Percentiles rank a stretch among this genome's conserved stretches.
phyloP scores from a whole-genome alignment of 2,329 filamentous ascomycete genomes.

The Penicillium italicum region DNA sequence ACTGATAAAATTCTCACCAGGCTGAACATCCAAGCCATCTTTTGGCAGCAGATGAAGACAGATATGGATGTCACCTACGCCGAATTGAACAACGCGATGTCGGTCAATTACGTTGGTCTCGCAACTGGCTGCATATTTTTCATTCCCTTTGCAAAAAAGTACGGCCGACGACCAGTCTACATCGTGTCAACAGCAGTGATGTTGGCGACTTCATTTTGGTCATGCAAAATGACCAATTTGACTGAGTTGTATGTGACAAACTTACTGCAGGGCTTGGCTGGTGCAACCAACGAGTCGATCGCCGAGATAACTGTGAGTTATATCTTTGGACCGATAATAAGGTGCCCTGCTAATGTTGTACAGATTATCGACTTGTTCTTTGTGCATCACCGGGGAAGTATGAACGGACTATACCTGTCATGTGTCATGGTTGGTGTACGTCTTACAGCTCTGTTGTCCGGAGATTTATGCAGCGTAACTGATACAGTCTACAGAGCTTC shows the following conservation, averaged over 20 bases:
- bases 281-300: slow-evolving; percentile 41
- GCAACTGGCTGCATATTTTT: slow-evolving; percentile 46
- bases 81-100: slow-evolving; percentile 46
- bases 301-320: slow-evolving; percentile 42
- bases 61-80: slow-evolving; percentile 44
- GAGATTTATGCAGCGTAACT: neutral
- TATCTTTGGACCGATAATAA: slow-evolving; percentile 30
- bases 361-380: slow-evolving; percentile 50
- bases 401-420: slow-evolving; percentile 51
- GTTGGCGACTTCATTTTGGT: slow-evolving; percentile 42
- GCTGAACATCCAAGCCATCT: slow-evolving; percentile 41
- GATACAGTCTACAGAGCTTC: slow-evolving; percentile 23
- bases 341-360: neutral
- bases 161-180: slow-evolving; percentile 47
- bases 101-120: slow-evolving; percentile 45
- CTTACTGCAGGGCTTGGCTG: slow-evolving; percentile 39
- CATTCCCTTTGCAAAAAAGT: slow-evolving; percentile 48
- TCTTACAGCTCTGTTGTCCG: slow-evolving; percentile 17
- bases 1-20: slow-evolving; percentile 8
- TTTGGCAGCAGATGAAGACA: slow-evolving; percentile 47
- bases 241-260: slow-evolving; percentile 47
- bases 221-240: slow-evolving; percentile 39
- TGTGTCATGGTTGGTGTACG: slow-evolving; percentile 38
- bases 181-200: slow-evolving; percentile 42
- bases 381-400: slow-evolving; percentile 49